Evolutionary conservation across 129 eudicot species (phyloP), one percentile per base, ranked within the genome.

Genomic region (Oenanthe sinensis): DNA sequence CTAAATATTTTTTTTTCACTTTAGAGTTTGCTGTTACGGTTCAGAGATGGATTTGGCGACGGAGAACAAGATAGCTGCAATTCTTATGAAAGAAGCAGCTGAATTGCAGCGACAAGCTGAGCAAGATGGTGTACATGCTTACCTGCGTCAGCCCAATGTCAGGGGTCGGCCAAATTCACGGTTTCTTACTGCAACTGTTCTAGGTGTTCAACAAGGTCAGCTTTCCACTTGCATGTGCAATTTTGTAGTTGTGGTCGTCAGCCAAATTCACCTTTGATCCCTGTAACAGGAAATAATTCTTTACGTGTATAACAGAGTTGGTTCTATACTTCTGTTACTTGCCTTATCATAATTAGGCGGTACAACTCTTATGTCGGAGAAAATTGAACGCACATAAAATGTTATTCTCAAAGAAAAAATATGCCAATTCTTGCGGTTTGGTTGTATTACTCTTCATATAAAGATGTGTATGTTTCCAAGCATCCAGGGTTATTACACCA

Each of bases 81-180:
- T 91, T 77, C 90, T 94, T 36, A 82, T 94, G 92, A 94, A 91
- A 80, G 97, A 94, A 82, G 98, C 98, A 20, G 96, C 90, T 6
- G 97, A 91, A 81, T 86, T 94, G 85, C 87, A 93, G n/a, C 81
- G 91, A 8, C 86, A 90, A 83, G 93, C 96, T 81, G 89, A 91
- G 79, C 79, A 75, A 72, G 98, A 94, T 13, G 98, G 98, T 13
- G 85, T 87, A 47, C 87, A 85, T 79, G 97, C 93, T 50, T 94
- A 94, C 86, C 84, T 94, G 63, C 89, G 84, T 75, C 84, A 83
- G 83, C 91, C 98, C 26, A 87, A 87, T 65, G 92, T 87, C 14
- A 83, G 98, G 77, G 90, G 91, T 47, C 88, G 96, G 52, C 98
- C 98, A 37, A 91, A 94, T 90, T 94, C 97, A 30, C 96, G 97